Conservation (phyloP, 2,329 filamentous ascomycete genomes). For the Colletotrichum gigasporum region DNA sequence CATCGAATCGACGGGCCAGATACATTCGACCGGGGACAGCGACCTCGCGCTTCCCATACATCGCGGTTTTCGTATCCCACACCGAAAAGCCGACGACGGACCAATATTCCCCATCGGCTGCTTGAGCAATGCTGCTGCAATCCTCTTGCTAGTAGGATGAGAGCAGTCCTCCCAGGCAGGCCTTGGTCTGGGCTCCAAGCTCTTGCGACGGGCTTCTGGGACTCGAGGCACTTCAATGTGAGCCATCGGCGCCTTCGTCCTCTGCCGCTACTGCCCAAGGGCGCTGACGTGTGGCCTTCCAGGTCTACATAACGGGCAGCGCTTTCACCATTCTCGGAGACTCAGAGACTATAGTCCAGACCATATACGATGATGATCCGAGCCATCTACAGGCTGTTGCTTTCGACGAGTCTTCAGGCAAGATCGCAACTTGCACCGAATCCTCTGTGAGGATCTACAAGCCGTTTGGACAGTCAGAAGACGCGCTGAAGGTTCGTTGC, state of each 20-base stretch:
- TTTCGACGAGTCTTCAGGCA: slow-evolving; percentile 84
- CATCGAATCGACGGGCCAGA: too few species aligned
- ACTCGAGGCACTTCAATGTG: slow-evolving; percentile 77
- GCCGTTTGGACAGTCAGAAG: slow-evolving; percentile 76
- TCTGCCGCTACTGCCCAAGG: slow-evolving; percentile 7
- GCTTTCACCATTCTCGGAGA: slow-evolving; percentile 85
- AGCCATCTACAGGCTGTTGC: slow-evolving; percentile 76
- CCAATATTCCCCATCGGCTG: not conserved
- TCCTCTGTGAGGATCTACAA: slow-evolving; percentile 79
- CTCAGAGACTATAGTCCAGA: slow-evolving; percentile 81
- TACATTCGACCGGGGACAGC: too few species aligned
- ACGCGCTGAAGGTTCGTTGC: slow-evolving; percentile 74
- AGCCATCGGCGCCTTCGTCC: slow-evolving; percentile 40
- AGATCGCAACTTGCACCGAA: slow-evolving; percentile 80
- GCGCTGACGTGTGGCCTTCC: slow-evolving; percentile 23
- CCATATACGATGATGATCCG: slow-evolving; percentile 85
- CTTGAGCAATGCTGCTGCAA: slow-evolving; percentile 21
- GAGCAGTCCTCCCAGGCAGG: slow-evolving; percentile 81
- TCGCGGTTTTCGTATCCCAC: too few species aligned
- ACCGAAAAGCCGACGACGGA: not conserved
- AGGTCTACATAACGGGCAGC: slow-evolving; percentile 91
- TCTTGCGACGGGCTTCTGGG: slow-evolving; percentile 78
- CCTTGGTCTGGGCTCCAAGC: slow-evolving; percentile 82
- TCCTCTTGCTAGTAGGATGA: slow-evolving; percentile 65
- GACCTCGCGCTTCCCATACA: too few species aligned